Evolutionary conservation across 495 filamentous ascomycete genomes (phyloP).

Genomic region (Penicillium arizonense): DNA sequence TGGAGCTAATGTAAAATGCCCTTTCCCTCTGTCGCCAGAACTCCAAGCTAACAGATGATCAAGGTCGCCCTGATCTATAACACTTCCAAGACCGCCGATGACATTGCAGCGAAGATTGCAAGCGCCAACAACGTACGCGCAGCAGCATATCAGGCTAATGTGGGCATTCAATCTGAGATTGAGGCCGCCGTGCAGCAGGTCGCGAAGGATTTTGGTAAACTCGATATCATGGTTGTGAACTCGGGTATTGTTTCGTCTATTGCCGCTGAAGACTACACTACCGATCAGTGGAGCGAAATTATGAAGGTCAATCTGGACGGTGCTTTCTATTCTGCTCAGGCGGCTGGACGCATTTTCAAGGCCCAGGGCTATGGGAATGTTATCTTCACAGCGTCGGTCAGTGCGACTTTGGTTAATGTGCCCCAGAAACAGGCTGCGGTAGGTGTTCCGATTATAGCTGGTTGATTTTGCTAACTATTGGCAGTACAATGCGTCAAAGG

Average conservation of each 20-base stretch:
- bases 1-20: slow-evolving; percentile 59
- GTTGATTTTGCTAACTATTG: not conserved
- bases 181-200: slow-evolving; percentile 51
- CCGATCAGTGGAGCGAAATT: slow-evolving; percentile 34
- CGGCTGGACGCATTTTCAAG: slow-evolving; percentile 41
- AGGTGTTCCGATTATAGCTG: not conserved
- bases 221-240: slow-evolving; percentile 78
- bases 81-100: slow-evolving; percentile 65
- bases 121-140: slow-evolving; percentile 66
- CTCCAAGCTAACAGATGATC: not conserved
- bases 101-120: slow-evolving; percentile 67
- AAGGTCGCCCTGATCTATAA: slow-evolving; percentile 72
- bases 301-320: slow-evolving; percentile 50
- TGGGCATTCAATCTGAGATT: slow-evolving; percentile 56
- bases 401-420: slow-evolving; percentile 44
- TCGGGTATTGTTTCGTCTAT: slow-evolving; percentile 58
- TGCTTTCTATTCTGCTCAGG: slow-evolving; percentile 45
- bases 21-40: not conserved
- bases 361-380: slow-evolving; percentile 38
- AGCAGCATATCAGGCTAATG: slow-evolving; percentile 66
- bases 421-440: slow-evolving; percentile 43
- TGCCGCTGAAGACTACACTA: slow-evolving; percentile 37
- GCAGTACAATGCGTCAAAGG: slow-evolving; percentile 42
- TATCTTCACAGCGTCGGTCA: slow-evolving; percentile 43
- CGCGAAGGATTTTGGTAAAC: slow-evolving; percentile 61